Base-by-base conservation (phyloP, 2,329 filamentous ascomycete genomes). In the Colletotrichum cereale region DNA sequence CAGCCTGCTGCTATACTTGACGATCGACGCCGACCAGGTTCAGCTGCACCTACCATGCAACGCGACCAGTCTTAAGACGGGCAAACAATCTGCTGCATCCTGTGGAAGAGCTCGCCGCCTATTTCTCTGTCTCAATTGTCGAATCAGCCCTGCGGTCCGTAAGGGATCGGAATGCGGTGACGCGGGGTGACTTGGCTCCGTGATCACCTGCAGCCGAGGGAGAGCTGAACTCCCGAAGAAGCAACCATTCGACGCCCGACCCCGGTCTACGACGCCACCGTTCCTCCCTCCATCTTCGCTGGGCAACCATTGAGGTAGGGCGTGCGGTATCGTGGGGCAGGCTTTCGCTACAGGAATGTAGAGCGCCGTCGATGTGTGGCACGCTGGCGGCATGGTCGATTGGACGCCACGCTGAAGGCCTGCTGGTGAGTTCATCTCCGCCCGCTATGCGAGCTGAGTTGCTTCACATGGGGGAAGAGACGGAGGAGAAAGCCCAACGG, bases 101-200 rank as follows among this genome's bases (percentile, higher is more conserved):
- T 24, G n/a, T 24, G 47, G 16, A 38, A 6, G 18, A 6, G 12
- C 16, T 40, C 18, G 14, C 31, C 31, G 42, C 34, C 42, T 40
- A 4, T 6, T 50, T 21, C 31, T 24, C 21, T 36, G 7, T 12
- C 18, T 18, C 16, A 3, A 16, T 24, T 12, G n/a, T 40, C 34
- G 58, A 44, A 53, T 65, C 53, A 58, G 42, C 61, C 61, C 42
- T 50, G 60, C 18, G 53, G n/a, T 21, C 63, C 21, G 24, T 21
- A 16, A 24, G 5, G n/a, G n/a, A 52, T 62, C 47, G 14, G 26
- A 8, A 26, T 11, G 36, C 47, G 29, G 44, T 26, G 34, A 38
- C 34, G 44, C 60, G 66, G 66, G 44, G 44, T 44, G 36, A 69
- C 36, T 53, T 29, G 47, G 42, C 44, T 64, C 60, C 60, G 61